A percentile compares a stretch with the other conserved stretches of the same genome.
phyloP scores from a whole-genome alignment of 129 eudicot genomes.

The Erigeron canadensis region DNA sequence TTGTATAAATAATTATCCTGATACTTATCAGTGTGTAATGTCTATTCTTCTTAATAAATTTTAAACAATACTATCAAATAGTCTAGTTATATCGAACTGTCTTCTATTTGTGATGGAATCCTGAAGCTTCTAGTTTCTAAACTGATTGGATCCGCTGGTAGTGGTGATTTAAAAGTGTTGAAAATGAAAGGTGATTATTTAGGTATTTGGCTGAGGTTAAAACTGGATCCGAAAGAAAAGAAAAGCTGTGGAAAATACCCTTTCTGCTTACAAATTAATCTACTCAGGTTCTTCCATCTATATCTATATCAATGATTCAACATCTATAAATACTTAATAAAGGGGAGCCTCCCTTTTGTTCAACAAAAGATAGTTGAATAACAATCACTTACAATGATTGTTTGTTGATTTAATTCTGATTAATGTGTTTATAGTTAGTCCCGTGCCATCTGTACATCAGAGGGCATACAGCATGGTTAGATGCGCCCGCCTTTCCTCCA shows the following conservation, averaged over 20 bases:
- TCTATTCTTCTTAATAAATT: neutral
- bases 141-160: conserved; percentile 61
- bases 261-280: conserved; percentile 74
- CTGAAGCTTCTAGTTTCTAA: conserved; percentile 63
- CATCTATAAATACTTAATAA: too few species aligned
- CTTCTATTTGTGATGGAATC: conserved; percentile 74
- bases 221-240: conserved; percentile 80
- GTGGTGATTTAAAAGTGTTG: conserved; percentile 77
- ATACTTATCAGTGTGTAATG: neutral
- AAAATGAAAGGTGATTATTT: conserved; percentile 91
- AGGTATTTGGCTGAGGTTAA: conserved; percentile 85
- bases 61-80: too few species aligned
- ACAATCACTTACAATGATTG: too few species aligned
- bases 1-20: too few species aligned
- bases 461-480: conserved; percentile 57
- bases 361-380: too few species aligned
- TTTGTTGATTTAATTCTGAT: too few species aligned
- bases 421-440: too few species aligned
- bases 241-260: conserved; percentile 87
- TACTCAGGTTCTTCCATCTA: conserved; percentile 57
- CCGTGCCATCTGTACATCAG: conserved; percentile 95
- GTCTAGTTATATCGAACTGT: conserved; percentile 32
- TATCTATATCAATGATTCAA: neutral
- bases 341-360: too few species aligned
- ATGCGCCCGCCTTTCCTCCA: conserved; percentile 85